phyloP scores from a whole-genome alignment of 1,284 basidiomycete species.

The Bjerkandera adusta region DNA sequence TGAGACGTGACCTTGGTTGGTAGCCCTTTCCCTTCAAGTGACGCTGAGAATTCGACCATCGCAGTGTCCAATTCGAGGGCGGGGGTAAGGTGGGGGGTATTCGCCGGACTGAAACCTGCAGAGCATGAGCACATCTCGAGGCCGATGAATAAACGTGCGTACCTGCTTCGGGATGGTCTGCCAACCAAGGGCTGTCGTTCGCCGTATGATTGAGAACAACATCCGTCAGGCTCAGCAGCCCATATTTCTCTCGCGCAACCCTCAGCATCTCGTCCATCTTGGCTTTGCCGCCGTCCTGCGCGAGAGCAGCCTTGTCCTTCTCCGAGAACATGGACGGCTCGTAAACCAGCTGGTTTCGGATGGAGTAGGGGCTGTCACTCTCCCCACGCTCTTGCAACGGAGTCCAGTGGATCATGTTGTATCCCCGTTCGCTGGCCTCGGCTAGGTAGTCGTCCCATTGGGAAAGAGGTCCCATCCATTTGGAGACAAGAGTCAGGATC shows the following conservation, averaged over 20 bases:
- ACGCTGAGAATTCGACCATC: constrained; percentile 75
- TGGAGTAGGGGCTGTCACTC: constrained; percentile 90
- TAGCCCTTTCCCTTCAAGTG: constrained; percentile 64
- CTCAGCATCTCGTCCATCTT: constrained; percentile 63
- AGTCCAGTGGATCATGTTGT: constrained; percentile 96
- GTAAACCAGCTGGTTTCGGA: constrained; percentile 82
- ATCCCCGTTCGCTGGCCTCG: constrained; percentile 84
- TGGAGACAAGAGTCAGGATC: constrained; percentile 87
- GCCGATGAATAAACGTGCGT: constrained; percentile 22
- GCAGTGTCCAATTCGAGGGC: constrained; percentile 88
- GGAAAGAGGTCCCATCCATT: constrained; percentile 90
- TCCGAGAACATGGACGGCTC: constrained; percentile 71
- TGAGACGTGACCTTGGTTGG: constrained; percentile 67
- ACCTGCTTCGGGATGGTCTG: constrained; percentile 93
- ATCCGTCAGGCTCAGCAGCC: constrained; percentile 86
- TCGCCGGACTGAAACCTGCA: constrained; percentile 83
- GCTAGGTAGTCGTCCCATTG: constrained; percentile 79
- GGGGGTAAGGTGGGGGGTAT: constrained; percentile 86
- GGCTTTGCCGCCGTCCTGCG: constrained; percentile 50
- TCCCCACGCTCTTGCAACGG: constrained; percentile 88
- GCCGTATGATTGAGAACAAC: constrained; percentile 96
- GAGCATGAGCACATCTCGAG: not conserved
- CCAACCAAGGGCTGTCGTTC: constrained; percentile 88
- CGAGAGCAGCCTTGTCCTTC: constrained; percentile 33
- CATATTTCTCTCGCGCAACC: constrained; percentile 79